These are phyloP conservation scores for Boletus coffeatus DNA, from an alignment of 1,284 basidiomycete species.

Conservation along the genomic window DNA sequence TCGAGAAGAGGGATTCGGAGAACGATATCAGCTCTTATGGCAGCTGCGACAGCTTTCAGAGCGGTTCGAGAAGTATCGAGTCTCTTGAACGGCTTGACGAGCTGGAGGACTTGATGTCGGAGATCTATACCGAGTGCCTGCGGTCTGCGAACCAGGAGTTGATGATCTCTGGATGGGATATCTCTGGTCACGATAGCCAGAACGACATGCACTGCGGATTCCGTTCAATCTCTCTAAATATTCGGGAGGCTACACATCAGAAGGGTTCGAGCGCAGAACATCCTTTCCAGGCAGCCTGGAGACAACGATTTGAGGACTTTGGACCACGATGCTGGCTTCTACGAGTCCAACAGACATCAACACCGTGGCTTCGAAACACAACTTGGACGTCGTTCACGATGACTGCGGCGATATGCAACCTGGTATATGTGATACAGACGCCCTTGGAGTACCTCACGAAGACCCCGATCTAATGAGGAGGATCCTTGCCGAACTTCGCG, in stretches of 20 bases:
- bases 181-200: neutral
- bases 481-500: conserved; percentile 18
- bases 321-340: neutral
- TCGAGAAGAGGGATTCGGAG: neutral
- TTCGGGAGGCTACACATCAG: neutral
- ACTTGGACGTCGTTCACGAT: neutral
- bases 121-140: neutral
- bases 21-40: neutral
- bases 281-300: neutral
- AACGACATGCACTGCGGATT: no score
- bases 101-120: neutral
- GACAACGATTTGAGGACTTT: neutral
- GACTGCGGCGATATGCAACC: neutral
- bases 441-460: neutral
- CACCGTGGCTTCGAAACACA: neutral
- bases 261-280: neutral
- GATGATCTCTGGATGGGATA: neutral
- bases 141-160: neutral
- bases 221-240: neutral
- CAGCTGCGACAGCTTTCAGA: neutral
- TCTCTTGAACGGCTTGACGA: neutral
- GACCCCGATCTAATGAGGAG: conserved; percentile 12
- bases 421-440: neutral
- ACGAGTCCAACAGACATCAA: neutral
- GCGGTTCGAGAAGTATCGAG: neutral